These are phyloP conservation scores for Lodderomyces theae DNA, from an alignment of 1,139 yeast species.

Conservation along the genomic window DNA sequence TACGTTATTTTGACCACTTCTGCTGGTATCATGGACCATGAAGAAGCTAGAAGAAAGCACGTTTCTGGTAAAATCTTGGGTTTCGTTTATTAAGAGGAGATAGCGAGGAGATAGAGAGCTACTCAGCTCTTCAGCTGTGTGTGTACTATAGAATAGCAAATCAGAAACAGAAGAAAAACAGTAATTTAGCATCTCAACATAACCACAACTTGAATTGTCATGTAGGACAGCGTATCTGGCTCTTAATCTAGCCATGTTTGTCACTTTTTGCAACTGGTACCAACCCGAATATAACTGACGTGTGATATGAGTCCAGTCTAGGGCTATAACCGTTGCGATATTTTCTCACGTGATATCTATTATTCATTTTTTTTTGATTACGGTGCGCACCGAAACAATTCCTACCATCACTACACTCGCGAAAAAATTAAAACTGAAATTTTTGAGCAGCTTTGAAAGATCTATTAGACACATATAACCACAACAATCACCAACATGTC, in stretches of 20 bases:
- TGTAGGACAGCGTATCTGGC: no score
- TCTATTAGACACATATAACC: neutral
- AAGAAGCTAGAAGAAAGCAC: conserved; percentile 99
- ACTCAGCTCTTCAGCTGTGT: neutral
- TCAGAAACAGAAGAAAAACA: neutral
- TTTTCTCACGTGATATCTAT: neutral
- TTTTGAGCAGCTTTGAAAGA: conserved; percentile 1
- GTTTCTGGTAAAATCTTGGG: conserved; percentile 98
- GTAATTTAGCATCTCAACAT: neutral
- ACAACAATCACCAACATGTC: conserved; percentile 23
- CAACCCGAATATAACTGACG: no score
- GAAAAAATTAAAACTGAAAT: conserved; percentile 3
- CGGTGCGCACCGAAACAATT: neutral
- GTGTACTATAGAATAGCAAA: conserved; percentile 2
- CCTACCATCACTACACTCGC: no score
- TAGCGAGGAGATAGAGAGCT: neutral
- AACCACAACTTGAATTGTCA: no score
- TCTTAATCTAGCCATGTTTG: no score
- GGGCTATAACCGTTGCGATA: neutral
- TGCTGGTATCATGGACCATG: conserved; percentile 99
- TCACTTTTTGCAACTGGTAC: no score
- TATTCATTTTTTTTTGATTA: neutral
- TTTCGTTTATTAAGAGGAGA: conserved; percentile 69
- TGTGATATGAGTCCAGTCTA: no score
- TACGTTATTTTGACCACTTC: conserved; percentile 96